A percentile compares a stretch with the other conserved stretches of the same genome.
phyloP scores from a whole-genome alignment of 2,329 filamentous ascomycete genomes.

The Penicillium sp. region DNA sequence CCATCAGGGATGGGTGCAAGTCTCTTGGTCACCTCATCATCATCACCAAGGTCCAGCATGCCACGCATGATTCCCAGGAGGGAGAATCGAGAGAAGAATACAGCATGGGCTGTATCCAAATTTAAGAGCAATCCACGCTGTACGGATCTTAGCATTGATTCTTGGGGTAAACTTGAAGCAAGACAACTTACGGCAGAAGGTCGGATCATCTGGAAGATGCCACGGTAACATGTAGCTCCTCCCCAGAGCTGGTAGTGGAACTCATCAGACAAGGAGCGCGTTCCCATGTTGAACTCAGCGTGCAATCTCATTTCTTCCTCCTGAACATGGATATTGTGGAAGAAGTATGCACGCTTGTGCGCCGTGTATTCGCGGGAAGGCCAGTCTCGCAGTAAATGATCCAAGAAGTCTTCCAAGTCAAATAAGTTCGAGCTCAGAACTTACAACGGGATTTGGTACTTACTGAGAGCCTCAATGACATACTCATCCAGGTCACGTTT shows the following conservation, averaged over 20 bases:
- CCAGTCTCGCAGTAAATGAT: slow-evolving; percentile 80
- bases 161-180: not conserved
- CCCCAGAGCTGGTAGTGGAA: slow-evolving; percentile 27
- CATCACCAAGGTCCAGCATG: slow-evolving; percentile 32
- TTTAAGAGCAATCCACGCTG: slow-evolving; percentile 72
- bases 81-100: slow-evolving; percentile 67
- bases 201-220: slow-evolving; percentile 81
- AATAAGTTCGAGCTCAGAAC: slow-evolving; percentile 1
- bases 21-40: slow-evolving; percentile 29
- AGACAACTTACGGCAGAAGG: slow-evolving; percentile 58
- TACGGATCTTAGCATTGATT: slow-evolving; percentile 25
- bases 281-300: too few relatives aligned
- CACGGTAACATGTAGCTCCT: slow-evolving; percentile 76
- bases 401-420: slow-evolving; percentile 64
- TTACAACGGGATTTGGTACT: slow-evolving; percentile 24
- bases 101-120: slow-evolving; percentile 85
- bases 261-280: too few relatives aligned
- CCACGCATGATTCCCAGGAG: slow-evolving; percentile 37
- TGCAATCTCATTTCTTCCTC: too few relatives aligned
- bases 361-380: slow-evolving; percentile 65
- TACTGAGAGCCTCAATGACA: slow-evolving; percentile 75
- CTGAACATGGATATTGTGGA: slow-evolving; percentile 51
- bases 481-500: slow-evolving; percentile 60
- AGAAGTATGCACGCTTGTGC: slow-evolving; percentile 77
- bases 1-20: slow-evolving; percentile 25